These are phyloP conservation scores for Talaromyces sp. DNA, from an alignment of 2,329 filamentous ascomycete genomes.

Conservation along the genomic window DNA sequence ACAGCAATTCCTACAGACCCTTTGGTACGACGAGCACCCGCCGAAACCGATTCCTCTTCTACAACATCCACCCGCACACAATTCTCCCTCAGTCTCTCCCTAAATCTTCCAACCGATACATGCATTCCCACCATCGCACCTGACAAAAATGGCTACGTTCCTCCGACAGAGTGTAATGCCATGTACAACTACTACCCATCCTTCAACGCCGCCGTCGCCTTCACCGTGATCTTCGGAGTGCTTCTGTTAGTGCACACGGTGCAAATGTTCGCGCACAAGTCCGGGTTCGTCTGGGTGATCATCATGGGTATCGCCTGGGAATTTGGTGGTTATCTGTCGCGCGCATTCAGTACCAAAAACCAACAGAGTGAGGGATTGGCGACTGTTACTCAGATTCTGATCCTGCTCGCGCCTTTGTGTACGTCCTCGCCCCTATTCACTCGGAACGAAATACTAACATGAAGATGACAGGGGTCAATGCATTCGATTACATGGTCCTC, in stretches of 20 bases:
- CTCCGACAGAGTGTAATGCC: slow-evolving; percentile 22
- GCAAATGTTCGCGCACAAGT: slow-evolving; percentile 36
- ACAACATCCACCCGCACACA: neutral
- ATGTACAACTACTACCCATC: slow-evolving; percentile 38
- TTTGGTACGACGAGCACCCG: neutral
- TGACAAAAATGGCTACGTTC: slow-evolving; percentile 28
- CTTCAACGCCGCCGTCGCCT: slow-evolving; percentile 37
- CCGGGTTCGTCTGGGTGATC: slow-evolving; percentile 46
- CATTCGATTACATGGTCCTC: slow-evolving; percentile 50
- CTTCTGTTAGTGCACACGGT: slow-evolving; percentile 31
- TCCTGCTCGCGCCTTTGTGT: slow-evolving; percentile 42
- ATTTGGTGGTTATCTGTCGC: slow-evolving; percentile 40
- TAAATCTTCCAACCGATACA: slow-evolving; percentile 14
- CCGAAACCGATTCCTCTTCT: neutral
- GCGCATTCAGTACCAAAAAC: slow-evolving; percentile 42
- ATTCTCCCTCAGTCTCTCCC: neutral
- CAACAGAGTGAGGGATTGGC: slow-evolving; percentile 36
- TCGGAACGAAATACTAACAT: no score
- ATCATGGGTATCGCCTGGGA: slow-evolving; percentile 46
- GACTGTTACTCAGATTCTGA: slow-evolving; percentile 41
- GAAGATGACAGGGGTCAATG: slow-evolving; percentile 40
- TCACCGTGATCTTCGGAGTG: slow-evolving; percentile 39
- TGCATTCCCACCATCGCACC: slow-evolving; percentile 25
- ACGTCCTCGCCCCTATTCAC: no score
- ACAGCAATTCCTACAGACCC: neutral